phyloP scores from a whole-genome alignment of 2,329 filamentous ascomycete species.

The Pseudogymnoascus sp. region DNA sequence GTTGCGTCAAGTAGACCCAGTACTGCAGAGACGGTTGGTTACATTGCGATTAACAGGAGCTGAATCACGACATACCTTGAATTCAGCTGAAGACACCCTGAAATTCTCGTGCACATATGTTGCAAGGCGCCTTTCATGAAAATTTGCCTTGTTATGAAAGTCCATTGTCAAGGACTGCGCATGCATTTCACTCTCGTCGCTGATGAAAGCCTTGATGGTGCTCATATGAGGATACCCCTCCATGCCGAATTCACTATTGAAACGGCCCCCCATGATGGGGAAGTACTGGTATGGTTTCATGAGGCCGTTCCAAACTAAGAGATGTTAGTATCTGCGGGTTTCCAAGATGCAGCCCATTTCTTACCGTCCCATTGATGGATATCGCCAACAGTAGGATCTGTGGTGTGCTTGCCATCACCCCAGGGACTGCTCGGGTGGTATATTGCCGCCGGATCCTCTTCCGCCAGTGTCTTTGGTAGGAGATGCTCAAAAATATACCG shows the following conservation, averaged over 20 bases:
- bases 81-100: constrained; percentile 21
- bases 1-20: constrained; percentile 24
- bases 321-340: neutral
- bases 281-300: constrained; percentile 45
- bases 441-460: constrained; percentile 58
- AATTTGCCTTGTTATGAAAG: constrained; percentile 47
- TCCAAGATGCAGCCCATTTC: neutral
- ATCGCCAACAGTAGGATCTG: constrained; percentile 42
- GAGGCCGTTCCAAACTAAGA: constrained; percentile 42
- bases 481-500: constrained; percentile 44
- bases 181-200: constrained; percentile 37
- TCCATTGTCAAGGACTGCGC: constrained; percentile 44
- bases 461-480: constrained; percentile 61
- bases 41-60: neutral
- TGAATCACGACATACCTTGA: neutral
- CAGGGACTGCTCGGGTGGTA: constrained; percentile 80
- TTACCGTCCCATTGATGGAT: constrained; percentile 47
- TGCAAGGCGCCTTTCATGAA: constrained; percentile 43
- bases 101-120: constrained; percentile 24
- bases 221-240: constrained; percentile 37
- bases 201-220: constrained; percentile 43
- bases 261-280: constrained; percentile 38
- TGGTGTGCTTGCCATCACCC: constrained; percentile 60
- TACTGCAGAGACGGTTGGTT: neutral
- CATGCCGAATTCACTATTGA: constrained; percentile 48